These are phyloP conservation scores for Tylopilus subfusipes DNA, from an alignment of 768 basidiomycete genomes.

Conservation along the genomic window DNA sequence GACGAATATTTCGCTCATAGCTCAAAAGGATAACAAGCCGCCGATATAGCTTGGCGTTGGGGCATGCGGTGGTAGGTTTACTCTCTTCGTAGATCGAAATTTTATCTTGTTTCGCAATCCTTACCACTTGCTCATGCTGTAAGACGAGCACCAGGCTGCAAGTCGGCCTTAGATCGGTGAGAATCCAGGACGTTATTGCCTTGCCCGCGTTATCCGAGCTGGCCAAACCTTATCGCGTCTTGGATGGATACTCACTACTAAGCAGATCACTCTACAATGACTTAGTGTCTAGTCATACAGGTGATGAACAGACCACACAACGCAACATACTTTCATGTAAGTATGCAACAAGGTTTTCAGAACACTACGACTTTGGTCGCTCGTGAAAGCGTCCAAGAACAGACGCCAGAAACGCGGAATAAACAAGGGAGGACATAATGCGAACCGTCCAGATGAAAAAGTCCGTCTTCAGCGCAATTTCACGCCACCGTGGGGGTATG, in stretches of 20 bases:
- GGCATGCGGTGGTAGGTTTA: background rate
- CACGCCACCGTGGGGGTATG: constrained; percentile 24
- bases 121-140: background rate
- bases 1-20: constrained; percentile 15
- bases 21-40: constrained; percentile 43
- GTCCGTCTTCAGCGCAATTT: background rate
- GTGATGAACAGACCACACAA: no score
- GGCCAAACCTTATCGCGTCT: no score
- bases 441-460: background rate
- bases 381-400: background rate
- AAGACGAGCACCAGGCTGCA: no score
- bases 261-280: no score
- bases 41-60: constrained; percentile 9
- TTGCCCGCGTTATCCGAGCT: no score
- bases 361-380: background rate
- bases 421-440: background rate
- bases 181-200: no score
- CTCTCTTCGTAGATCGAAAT: background rate
- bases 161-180: no score
- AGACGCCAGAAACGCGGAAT: background rate
- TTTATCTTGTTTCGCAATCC: background rate
- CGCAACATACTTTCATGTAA: no score
- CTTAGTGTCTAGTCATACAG: no score
- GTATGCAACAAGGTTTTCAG: no score
- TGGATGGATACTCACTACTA: no score